Percentiles rank a stretch among this genome's conserved stretches.
These are phyloP conservation scores for Purpureocillium takamizusanense DNA, from an alignment of 2,329 filamentous ascomycete species.

Conservation along the genomic window DNA sequence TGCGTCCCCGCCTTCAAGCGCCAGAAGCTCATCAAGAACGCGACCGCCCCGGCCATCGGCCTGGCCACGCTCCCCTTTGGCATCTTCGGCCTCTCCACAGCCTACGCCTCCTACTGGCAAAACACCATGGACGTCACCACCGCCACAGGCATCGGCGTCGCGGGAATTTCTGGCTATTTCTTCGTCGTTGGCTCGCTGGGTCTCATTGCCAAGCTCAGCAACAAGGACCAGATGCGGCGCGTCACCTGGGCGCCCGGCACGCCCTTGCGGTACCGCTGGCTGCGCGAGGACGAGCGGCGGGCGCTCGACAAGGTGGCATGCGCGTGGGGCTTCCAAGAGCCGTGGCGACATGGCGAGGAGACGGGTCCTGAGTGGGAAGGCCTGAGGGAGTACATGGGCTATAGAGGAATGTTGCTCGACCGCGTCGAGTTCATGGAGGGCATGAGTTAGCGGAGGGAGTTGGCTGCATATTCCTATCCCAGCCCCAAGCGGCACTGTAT, in stretches of 20 bases:
- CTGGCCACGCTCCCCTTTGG: conserved; percentile 55
- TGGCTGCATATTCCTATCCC: conserved; percentile 3
- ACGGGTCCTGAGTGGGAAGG: conserved; percentile 84
- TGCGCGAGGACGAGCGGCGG: conserved; percentile 81
- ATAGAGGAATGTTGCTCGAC: conserved; percentile 85
- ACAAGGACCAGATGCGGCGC: conserved; percentile 90
- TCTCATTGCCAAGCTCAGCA: conserved; percentile 72
- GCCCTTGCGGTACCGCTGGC: conserved; percentile 71
- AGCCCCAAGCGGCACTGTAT: too few species aligned
- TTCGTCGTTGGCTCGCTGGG: conserved; percentile 74
- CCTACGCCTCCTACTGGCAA: conserved; percentile 31
- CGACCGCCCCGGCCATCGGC: conserved; percentile 48
- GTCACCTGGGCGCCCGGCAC: conserved; percentile 85
- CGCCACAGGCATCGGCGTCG: conserved; percentile 71
- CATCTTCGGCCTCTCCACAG: conserved; percentile 59
- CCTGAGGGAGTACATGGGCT: conserved; percentile 72
- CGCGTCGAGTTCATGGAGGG: conserved; percentile 85
- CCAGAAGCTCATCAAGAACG: conserved; percentile 57
- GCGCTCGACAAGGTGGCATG: conserved; percentile 79
- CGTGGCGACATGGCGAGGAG: conserved; percentile 75
- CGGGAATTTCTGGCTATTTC: conserved; percentile 75
- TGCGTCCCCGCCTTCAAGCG: conserved; percentile 56
- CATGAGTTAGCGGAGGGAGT: conserved; percentile 62
- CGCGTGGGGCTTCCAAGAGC: conserved; percentile 86
- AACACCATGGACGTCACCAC: conserved; percentile 68